phyloP scores from a whole-genome alignment of 2,329 filamentous ascomycete genomes.

The Esteya vermicola region DNA sequence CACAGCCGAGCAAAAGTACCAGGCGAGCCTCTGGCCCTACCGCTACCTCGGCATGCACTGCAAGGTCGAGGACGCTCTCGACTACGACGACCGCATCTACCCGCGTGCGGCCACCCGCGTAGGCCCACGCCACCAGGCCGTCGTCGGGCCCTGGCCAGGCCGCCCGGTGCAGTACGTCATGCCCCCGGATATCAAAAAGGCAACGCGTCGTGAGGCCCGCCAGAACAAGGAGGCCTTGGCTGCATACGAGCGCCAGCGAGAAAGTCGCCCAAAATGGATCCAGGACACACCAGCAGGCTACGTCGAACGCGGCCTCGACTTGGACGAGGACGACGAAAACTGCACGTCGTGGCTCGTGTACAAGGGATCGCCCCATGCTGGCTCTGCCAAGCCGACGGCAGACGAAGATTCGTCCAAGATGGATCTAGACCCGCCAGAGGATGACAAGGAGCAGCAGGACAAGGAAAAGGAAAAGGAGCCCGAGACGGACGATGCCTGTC shows the following conservation, averaged over 20 bases:
- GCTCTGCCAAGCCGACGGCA: not conserved
- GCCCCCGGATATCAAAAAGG: slow-evolving; percentile 75
- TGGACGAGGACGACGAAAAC: slow-evolving; percentile 52
- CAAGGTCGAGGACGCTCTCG: slow-evolving; percentile 84
- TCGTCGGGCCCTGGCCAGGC: slow-evolving; percentile 72
- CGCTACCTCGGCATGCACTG: slow-evolving; percentile 93
- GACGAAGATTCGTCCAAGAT: slow-evolving; percentile 2
- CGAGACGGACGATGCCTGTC: slow-evolving; percentile 29
- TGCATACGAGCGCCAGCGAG: slow-evolving; percentile 71
- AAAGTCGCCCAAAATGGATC: slow-evolving; percentile 82
- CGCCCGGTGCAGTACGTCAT: slow-evolving; percentile 83
- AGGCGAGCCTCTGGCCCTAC: slow-evolving; percentile 92
- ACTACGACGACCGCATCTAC: slow-evolving; percentile 96
- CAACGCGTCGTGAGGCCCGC: slow-evolving; percentile 64
- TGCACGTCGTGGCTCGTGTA: slow-evolving; percentile 67
- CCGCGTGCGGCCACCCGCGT: slow-evolving; percentile 86
- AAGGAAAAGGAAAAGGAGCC: not conserved
- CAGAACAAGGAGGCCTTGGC: slow-evolving; percentile 67
- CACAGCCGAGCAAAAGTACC: slow-evolving; percentile 78
- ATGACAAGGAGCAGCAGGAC: not conserved
- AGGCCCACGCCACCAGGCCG: slow-evolving; percentile 82
- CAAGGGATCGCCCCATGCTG: slow-evolving; percentile 24
- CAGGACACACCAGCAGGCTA: slow-evolving; percentile 85
- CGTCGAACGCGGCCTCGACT: slow-evolving; percentile 68
- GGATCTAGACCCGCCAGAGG: slow-evolving; percentile 5